Percentiles rank a stretch among this genome's conserved stretches.
Evolutionary conservation across 1,284 basidiomycete species (phyloP).

Genomic region (Ceratobasidium sp.): DNA sequence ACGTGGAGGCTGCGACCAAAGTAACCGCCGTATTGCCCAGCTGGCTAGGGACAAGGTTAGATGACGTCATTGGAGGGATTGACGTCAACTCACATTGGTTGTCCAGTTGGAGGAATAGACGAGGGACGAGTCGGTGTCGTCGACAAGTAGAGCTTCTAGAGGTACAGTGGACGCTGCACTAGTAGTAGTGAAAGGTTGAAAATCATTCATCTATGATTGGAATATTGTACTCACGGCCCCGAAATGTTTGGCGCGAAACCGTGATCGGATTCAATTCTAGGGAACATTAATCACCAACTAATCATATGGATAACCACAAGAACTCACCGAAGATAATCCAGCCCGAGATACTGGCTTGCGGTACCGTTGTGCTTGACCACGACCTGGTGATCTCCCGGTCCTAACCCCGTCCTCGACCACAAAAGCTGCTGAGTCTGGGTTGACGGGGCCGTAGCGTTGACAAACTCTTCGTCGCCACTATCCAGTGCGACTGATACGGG

Average conservation of each 20-base stretch:
- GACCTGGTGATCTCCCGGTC: conserved; percentile 14
- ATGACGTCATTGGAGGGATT: background rate
- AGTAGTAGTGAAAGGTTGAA: background rate
- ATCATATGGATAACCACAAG: background rate
- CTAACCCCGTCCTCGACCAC: conserved; percentile 13
- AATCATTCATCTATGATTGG: too few relatives aligned
- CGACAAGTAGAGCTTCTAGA: background rate
- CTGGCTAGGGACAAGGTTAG: background rate
- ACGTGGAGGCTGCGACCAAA: background rate
- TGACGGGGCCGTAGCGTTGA: background rate
- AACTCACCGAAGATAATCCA: conserved; percentile 23
- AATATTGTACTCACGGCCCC: background rate
- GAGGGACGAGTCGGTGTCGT: conserved; percentile 3
- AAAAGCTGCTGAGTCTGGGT: background rate
- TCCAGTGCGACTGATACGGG: background rate
- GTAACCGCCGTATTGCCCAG: too few relatives aligned
- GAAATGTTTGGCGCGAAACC: background rate
- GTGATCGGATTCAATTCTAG: background rate
- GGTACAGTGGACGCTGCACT: conserved; percentile 8
- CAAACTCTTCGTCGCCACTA: background rate
- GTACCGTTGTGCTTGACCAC: background rate
- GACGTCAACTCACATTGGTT: background rate
- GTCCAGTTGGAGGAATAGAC: conserved; percentile 7
- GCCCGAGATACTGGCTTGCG: background rate
- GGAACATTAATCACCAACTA: background rate